Percentiles rank a stretch among this genome's conserved stretches.
These are phyloP conservation scores for Aegilops speltoides DNA, from an alignment of 176 grass and related monocot genomes.

Conservation along the genomic window DNA sequence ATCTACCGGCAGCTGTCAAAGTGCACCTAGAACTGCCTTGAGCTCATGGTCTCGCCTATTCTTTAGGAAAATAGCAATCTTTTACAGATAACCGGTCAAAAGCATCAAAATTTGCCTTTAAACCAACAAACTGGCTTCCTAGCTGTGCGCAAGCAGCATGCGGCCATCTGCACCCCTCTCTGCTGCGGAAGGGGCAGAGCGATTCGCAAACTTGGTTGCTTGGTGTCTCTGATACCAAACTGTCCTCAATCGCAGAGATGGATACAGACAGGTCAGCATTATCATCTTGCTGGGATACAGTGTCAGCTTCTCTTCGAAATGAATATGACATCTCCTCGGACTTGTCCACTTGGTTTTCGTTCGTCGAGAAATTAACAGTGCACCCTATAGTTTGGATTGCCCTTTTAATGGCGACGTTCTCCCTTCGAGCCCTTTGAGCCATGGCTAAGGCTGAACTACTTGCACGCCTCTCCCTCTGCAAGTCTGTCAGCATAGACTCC, in stretches of 20 bases:
- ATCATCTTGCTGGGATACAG: constrained; percentile 39
- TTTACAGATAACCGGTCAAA: constrained; percentile 82
- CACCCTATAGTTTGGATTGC: constrained; percentile 86
- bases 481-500: constrained; percentile 53
- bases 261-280: constrained; percentile 62
- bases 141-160: constrained; percentile 76
- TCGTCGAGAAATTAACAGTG: constrained; percentile 59
- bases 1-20: constrained; percentile 30
- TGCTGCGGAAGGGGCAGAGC: constrained; percentile 72
- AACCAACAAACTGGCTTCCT: constrained; percentile 89
- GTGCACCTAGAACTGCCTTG: background rate
- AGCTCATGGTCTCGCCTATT: constrained; percentile 32
- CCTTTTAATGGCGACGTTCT: constrained; percentile 71
- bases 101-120: constrained; percentile 96
- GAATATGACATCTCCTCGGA: constrained; percentile 43
- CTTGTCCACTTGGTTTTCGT: constrained; percentile 37
- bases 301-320: constrained; percentile 35
- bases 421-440: constrained; percentile 57
- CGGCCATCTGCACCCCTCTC: constrained; percentile 92
- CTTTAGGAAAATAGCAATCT: constrained; percentile 76
- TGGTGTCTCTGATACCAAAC: constrained; percentile 44
- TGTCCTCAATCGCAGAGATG: constrained; percentile 82
- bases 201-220: constrained; percentile 60
- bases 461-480: constrained; percentile 60
- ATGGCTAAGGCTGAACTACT: constrained; percentile 54